A percentile compares a stretch with the other conserved stretches of the same genome.
phyloP scores from a whole-genome alignment of 371 early-diverging fungal species.

The Syncephalastrum racemosum region DNA sequence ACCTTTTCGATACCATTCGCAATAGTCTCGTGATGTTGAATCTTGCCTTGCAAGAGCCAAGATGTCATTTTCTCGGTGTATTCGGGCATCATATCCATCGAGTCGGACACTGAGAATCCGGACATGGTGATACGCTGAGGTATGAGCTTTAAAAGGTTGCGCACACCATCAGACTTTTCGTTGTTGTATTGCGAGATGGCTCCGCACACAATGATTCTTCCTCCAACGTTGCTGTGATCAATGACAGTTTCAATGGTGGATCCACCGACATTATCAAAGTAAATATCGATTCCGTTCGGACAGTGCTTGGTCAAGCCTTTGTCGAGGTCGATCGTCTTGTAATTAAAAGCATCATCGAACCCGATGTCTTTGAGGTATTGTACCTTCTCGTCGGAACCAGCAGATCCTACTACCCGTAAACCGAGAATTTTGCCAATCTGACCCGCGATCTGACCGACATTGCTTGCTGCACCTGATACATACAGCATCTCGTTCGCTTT shows the following conservation, averaged over 20 bases:
- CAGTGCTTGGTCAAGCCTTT: conserved; percentile 44
- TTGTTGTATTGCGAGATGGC: conserved; percentile 71
- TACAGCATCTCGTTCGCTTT: conserved; percentile 53
- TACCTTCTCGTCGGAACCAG: conserved; percentile 80
- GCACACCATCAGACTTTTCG: conserved; percentile 21
- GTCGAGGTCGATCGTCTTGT: conserved; percentile 64
- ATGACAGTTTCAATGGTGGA: conserved; percentile 68
- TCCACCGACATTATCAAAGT: conserved; percentile 76
- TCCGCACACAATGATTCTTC: conserved; percentile 56
- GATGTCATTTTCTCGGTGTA: conserved; percentile 62
- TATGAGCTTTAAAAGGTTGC: conserved; percentile 21
- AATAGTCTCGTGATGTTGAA: conserved; percentile 65
- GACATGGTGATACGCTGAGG: no score
- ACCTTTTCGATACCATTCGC: conserved; percentile 79
- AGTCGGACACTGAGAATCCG: no score
- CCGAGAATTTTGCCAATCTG: conserved; percentile 73
- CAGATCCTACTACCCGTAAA: conserved; percentile 71
- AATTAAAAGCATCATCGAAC: conserved; percentile 80
- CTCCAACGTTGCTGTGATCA: conserved; percentile 37
- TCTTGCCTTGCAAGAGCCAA: conserved; percentile 67
- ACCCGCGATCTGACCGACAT: conserved; percentile 57
- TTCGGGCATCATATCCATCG: conserved; percentile 41
- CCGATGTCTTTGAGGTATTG: conserved; percentile 59
- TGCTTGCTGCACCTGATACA: conserved; percentile 57
- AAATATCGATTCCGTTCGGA: conserved; percentile 73